A percentile compares a stretch with the other conserved stretches of the same genome.
phyloP scores from a whole-genome alignment of 257 asterid genomes.

The Solanum megistacrolobum region DNA sequence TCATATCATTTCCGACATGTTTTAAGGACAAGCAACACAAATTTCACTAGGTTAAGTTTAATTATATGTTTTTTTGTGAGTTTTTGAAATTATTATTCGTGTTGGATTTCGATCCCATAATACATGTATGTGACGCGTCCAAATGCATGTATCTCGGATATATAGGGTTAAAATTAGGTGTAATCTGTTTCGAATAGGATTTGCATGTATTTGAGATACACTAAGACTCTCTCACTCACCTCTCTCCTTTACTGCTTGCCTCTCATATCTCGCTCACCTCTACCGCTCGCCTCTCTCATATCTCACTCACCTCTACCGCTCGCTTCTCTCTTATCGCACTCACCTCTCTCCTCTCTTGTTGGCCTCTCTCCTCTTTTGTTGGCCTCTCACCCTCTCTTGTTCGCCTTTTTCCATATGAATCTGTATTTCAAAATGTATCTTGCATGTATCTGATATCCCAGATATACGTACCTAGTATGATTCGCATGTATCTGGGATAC shows the following conservation, averaged over 20 bases:
- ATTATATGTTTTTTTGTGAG: no score
- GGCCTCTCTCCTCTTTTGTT: no score
- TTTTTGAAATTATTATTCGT: background rate
- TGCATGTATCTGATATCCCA: no score
- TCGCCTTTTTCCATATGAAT: background rate
- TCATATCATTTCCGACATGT: background rate
- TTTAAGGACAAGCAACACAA: background rate
- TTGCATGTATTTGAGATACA: background rate
- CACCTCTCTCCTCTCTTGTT: no score
- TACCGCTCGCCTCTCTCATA: background rate
- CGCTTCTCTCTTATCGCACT: no score
- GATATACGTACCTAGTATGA: no score
- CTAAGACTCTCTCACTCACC: background rate
- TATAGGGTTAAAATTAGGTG: no score
- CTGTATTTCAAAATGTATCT: background rate
- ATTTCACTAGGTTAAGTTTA: background rate
- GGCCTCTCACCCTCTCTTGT: background rate
- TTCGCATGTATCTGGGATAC: background rate
- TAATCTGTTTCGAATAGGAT: background rate
- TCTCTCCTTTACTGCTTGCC: no score
- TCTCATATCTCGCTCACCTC: no score
- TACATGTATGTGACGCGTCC: background rate
- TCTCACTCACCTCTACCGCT: no score
- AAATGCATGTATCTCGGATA: no score
- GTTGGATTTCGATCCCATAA: background rate